These are phyloP conservation scores for Fusarium fujikuroi DNA, from an alignment of 2,329 filamentous ascomycete species.

Conservation along the genomic window DNA sequence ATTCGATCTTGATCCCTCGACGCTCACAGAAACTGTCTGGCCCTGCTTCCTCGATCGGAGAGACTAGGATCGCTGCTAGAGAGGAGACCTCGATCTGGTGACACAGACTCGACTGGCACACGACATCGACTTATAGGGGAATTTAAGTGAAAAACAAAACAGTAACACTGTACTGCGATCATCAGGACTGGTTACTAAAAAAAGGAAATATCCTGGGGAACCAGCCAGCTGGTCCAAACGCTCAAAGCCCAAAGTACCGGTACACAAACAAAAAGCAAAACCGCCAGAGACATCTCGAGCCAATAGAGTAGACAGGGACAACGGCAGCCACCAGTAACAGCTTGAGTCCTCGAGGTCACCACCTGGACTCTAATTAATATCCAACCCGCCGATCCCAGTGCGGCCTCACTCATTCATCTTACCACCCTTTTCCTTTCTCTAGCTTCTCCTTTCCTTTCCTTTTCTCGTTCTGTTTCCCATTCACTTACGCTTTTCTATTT, in stretches of 20 bases:
- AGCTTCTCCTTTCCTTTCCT: constrained; percentile 1
- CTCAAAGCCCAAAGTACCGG: constrained; percentile 14
- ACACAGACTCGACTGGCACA: constrained; percentile 6
- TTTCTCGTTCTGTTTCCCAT: background rate
- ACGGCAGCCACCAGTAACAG: constrained; percentile 12
- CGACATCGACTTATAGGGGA: constrained; percentile 16
- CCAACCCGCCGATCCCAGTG: constrained; percentile 28
- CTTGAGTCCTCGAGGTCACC: constrained; percentile 28
- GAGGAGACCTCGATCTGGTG: constrained; percentile 7
- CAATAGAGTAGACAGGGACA: constrained; percentile 21
- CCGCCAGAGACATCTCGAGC: constrained; percentile 25
- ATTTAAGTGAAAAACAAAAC: background rate
- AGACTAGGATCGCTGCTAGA: constrained; percentile 1
- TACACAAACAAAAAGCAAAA: constrained; percentile 22
- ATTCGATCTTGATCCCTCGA: background rate
- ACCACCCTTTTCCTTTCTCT: constrained; percentile 13
- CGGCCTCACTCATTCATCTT: constrained; percentile 36
- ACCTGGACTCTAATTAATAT: constrained; percentile 15
- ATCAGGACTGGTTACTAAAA: constrained; percentile 4
- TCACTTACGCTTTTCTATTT: background rate
- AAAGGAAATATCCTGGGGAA: constrained; percentile 23
- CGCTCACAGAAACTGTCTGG: background rate
- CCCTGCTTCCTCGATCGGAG: background rate
- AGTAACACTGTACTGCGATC: constrained; percentile 1
- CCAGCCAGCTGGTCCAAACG: background rate